These are phyloP conservation scores for Allium cepa DNA, from an alignment of 106 monocot species.

Conservation along the genomic window DNA sequence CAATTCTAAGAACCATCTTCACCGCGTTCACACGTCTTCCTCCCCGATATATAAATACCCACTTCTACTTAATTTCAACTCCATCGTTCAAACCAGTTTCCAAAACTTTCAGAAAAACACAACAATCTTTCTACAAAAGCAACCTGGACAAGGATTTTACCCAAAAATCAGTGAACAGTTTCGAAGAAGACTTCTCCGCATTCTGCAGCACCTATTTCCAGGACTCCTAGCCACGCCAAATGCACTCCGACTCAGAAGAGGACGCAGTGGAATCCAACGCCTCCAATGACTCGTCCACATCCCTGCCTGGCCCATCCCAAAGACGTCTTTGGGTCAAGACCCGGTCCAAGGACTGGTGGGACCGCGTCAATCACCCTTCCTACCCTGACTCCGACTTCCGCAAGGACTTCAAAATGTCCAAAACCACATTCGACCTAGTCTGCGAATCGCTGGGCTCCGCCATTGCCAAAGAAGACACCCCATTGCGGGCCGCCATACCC, in stretches of 20 bases:
- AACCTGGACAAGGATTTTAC: not conserved
- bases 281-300: not conserved
- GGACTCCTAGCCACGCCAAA: slow-evolving; percentile 1
- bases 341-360: slow-evolving; percentile 57
- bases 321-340: slow-evolving; percentile 45
- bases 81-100: not conserved
- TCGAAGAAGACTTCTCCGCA: slow-evolving; percentile 33
- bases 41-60: not conserved
- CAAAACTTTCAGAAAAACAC: not conserved
- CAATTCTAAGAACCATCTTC: not conserved
- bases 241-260: slow-evolving; percentile 15
- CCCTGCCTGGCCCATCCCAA: slow-evolving; percentile 5
- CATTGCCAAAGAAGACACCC: slow-evolving; percentile 53
- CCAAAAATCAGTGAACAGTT: not conserved
- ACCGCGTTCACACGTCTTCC: slow-evolving; percentile 13
- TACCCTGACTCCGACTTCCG: slow-evolving; percentile 41
- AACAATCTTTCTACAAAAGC: not conserved
- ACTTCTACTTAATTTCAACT: not conserved
- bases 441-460: slow-evolving; percentile 31
- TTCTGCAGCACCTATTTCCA: slow-evolving; percentile 23
- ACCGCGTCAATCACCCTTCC: slow-evolving; percentile 29
- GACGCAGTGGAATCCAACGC: not conserved
- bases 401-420: slow-evolving; percentile 36
- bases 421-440: slow-evolving; percentile 36
- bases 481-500: slow-evolving; percentile 48